Evolutionary conservation across 306 rosid genomes (phyloP).

Genomic region (Cucurbita maxima): DNA sequence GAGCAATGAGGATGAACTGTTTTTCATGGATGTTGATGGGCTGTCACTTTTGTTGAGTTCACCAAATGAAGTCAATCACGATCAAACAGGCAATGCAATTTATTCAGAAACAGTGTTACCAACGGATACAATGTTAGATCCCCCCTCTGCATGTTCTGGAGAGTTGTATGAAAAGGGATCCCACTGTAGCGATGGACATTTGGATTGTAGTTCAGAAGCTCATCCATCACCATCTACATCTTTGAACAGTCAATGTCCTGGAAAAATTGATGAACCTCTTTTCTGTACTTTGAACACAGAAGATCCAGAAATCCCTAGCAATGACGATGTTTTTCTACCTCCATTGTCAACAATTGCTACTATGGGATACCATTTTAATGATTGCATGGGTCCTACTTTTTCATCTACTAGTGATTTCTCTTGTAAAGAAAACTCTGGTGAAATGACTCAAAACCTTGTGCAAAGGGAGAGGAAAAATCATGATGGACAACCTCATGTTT

Average conservation of each 20-base stretch:
- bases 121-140: slow-evolving; percentile 20
- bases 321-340: slow-evolving; percentile 57
- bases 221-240: slow-evolving; percentile 29
- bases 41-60: slow-evolving; percentile 58
- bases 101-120: slow-evolving; percentile 23
- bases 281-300: slow-evolving; percentile 52
- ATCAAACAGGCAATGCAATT: slow-evolving; percentile 17
- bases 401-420: slow-evolving; percentile 30
- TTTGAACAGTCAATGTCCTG: slow-evolving; percentile 34
- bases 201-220: slow-evolving; percentile 23
- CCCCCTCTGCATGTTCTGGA: slow-evolving; percentile 19
- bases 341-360: slow-evolving; percentile 23
- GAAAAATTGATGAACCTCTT: slow-evolving; percentile 27
- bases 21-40: slow-evolving; percentile 47
- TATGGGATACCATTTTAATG: slow-evolving; percentile 14
- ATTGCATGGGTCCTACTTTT: slow-evolving; percentile 19
- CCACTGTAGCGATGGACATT: slow-evolving; percentile 17
- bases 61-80: slow-evolving; percentile 31
- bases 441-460: slow-evolving; percentile 21
- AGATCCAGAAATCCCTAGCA: slow-evolving; percentile 67
- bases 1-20: slow-evolving; percentile 67
- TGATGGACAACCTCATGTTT: slow-evolving; percentile 23
- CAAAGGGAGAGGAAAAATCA: slow-evolving; percentile 29
- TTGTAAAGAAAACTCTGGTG: slow-evolving; percentile 20
- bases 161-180: slow-evolving; percentile 29